These are phyloP conservation scores for Trypanosoma vivax DNA, from an alignment of 208 protist genomes.

Conservation along the genomic window DNA sequence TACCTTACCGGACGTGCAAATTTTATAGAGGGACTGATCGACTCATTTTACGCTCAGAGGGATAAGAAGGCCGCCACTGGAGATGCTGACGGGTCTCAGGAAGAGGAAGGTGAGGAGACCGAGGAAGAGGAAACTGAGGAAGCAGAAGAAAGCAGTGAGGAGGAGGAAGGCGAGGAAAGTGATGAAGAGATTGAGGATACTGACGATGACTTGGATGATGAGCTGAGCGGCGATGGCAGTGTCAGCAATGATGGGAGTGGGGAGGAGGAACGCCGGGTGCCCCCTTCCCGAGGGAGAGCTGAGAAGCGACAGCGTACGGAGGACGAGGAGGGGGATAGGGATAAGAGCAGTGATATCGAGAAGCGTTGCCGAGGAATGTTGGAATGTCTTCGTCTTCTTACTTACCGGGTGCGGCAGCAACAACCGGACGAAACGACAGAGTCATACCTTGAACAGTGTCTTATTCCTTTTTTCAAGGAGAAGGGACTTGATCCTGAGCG, in stretches of 20 bases:
- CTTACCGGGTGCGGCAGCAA: slow-evolving; percentile 47
- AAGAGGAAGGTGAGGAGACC: slow-evolving; percentile 22
- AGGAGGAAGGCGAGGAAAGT: slow-evolving; percentile 20
- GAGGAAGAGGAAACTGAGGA: slow-evolving; percentile 22
- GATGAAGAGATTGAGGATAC: slow-evolving; percentile 16
- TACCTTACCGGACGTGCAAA: slow-evolving; percentile 35
- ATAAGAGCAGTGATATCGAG: too few species aligned
- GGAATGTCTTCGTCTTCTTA: slow-evolving; percentile 55
- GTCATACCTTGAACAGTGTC: slow-evolving; percentile 50
- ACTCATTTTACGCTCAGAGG: slow-evolving; percentile 20
- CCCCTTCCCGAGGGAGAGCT: slow-evolving; percentile 19
- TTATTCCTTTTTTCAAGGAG: slow-evolving; percentile 62
- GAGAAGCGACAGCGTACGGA: slow-evolving; percentile 39
- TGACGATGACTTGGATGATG: slow-evolving; percentile 1
- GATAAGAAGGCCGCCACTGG: slow-evolving; percentile 11
- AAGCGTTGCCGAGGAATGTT: slow-evolving; percentile 69
- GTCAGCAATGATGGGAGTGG: too few species aligned
- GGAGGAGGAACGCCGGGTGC: too few species aligned
- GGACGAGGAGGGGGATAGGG: slow-evolving; percentile 13
- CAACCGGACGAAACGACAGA: slow-evolving; percentile 43
- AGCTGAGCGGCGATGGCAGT: too few species aligned
- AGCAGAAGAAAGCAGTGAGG: slow-evolving; percentile 23
- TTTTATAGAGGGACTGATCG: slow-evolving; percentile 48
- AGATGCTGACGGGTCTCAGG: slow-evolving; percentile 8
- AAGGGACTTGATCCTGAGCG: slow-evolving; percentile 59